phyloP scores from a whole-genome alignment of 441 rosid species.

The Populus hybrid region DNA sequence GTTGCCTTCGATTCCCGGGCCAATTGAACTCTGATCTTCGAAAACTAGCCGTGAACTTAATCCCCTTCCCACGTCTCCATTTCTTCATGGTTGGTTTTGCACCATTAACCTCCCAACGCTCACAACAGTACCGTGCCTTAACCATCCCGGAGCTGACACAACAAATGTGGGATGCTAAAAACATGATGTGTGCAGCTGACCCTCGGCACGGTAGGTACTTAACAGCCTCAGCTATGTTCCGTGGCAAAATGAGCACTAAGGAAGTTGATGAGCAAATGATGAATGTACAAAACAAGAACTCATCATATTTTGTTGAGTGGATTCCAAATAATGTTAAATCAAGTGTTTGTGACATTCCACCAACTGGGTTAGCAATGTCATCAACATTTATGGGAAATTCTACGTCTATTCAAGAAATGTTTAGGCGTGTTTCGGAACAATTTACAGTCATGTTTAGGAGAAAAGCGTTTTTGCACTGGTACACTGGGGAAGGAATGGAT shows the following conservation, averaged over 20 bases:
- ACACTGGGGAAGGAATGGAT: conserved; percentile 58
- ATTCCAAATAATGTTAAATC: conserved; percentile 50
- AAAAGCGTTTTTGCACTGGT: conserved; percentile 55
- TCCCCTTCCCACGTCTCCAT: conserved; percentile 54
- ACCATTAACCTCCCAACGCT: conserved; percentile 45
- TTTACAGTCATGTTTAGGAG: conserved; percentile 51
- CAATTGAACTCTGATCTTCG: conserved; percentile 53
- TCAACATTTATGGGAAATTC: conserved; percentile 51
- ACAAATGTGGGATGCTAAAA: conserved; percentile 53
- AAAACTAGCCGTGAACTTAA: conserved; percentile 45
- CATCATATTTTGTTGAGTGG: conserved; percentile 54
- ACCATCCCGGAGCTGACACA: conserved; percentile 54
- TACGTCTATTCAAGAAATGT: conserved; percentile 49
- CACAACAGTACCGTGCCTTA: conserved; percentile 46
- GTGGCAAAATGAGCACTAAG: conserved; percentile 51
- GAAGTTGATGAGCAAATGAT: conserved; percentile 52
- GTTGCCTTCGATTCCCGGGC: conserved; percentile 57
- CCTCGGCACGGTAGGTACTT: conserved; percentile 43
- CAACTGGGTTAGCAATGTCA: conserved; percentile 43
- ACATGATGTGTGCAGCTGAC: conserved; percentile 52
- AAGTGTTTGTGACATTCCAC: conserved; percentile 51
- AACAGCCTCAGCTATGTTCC: conserved; percentile 46
- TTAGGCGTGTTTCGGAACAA: conserved; percentile 48
- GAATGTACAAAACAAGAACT: conserved; percentile 51
- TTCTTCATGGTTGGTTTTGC: conserved; percentile 59